These are phyloP conservation scores for Penicillium cataractarum DNA, from an alignment of 495 filamentous ascomycete genomes.

Conservation along the genomic window DNA sequence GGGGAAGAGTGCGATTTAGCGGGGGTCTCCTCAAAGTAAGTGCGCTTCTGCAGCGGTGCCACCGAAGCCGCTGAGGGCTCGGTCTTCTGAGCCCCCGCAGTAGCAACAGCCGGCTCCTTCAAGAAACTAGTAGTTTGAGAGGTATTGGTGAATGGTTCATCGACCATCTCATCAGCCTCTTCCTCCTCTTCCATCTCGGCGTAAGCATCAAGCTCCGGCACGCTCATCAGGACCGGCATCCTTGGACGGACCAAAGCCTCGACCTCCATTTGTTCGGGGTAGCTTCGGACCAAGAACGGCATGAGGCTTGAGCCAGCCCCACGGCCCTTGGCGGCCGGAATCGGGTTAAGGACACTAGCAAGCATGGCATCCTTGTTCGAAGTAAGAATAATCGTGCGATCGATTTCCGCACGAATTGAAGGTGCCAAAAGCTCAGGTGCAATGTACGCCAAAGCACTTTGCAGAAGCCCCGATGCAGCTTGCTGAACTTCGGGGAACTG, in stretches of 20 bases:
- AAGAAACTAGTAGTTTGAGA: constrained; percentile 33
- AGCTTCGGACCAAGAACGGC: constrained; percentile 69
- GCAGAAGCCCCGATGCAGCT: constrained; percentile 64
- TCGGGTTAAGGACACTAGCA: constrained; percentile 78
- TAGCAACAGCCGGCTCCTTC: constrained; percentile 25
- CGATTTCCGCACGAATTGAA: constrained; percentile 68
- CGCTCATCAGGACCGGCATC: constrained; percentile 57
- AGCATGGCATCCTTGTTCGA: constrained; percentile 69
- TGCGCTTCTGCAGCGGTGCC: constrained; percentile 37
- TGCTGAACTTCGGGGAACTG: constrained; percentile 35
- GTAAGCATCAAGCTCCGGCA: constrained; percentile 33
- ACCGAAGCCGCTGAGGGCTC: constrained; percentile 11
- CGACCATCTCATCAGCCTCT: constrained; percentile 44
- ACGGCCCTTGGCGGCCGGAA: constrained; percentile 58
- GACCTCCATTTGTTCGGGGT: constrained; percentile 61
- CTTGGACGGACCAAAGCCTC: constrained; percentile 73
- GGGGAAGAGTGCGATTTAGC: constrained; percentile 10
- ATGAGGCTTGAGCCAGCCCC: constrained; percentile 68
- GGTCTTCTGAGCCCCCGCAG: constrained; percentile 22
- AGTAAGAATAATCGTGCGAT: constrained; percentile 74
- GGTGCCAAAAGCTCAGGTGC: constrained; percentile 63
- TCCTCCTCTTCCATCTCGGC: constrained; percentile 42
- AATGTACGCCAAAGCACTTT: constrained; percentile 59
- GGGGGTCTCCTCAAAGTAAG: constrained; percentile 33
- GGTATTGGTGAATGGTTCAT: constrained; percentile 16